These are phyloP conservation scores for Ustilago vetiveriae DNA, from an alignment of 1,284 basidiomycete genomes.

Conservation along the genomic window DNA sequence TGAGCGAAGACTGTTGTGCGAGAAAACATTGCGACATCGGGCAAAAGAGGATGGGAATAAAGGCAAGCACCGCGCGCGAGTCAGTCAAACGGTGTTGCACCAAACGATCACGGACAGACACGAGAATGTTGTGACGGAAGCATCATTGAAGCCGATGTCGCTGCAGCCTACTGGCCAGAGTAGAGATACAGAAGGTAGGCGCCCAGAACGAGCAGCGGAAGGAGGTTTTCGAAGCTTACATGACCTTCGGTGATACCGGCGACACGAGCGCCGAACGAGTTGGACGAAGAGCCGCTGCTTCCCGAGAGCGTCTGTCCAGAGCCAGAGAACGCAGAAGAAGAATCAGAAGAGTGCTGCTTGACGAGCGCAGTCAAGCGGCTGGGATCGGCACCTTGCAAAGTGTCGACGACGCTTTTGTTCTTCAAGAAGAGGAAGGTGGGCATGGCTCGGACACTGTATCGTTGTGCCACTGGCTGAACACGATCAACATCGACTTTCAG, in stretches of 20 bases:
- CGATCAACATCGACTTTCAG: slow-evolving; percentile 70
- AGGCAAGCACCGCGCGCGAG: slow-evolving; percentile 4
- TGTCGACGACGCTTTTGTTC: slow-evolving; percentile 66
- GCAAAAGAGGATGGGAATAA: neutral
- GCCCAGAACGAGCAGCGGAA: slow-evolving; percentile 44
- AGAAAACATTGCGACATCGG: neutral
- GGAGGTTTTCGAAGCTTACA: slow-evolving; percentile 52
- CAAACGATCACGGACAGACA: slow-evolving; percentile 8
- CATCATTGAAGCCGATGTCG: slow-evolving; percentile 7
- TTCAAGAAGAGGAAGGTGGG: slow-evolving; percentile 71
- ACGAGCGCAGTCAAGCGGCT: slow-evolving; percentile 50
- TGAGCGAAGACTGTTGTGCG: slow-evolving; percentile 70
- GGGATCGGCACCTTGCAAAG: slow-evolving; percentile 60
- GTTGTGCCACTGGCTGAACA: slow-evolving; percentile 66
- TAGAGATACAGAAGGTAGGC: slow-evolving; percentile 51
- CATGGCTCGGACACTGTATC: slow-evolving; percentile 69
- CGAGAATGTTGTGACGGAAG: slow-evolving; percentile 7
- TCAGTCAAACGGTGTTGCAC: slow-evolving; percentile 16
- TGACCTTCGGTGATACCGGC: slow-evolving; percentile 43
- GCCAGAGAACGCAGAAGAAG: slow-evolving; percentile 44
- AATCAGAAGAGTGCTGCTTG: slow-evolving; percentile 54
- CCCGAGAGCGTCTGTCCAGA: slow-evolving; percentile 47
- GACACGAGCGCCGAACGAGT: slow-evolving; percentile 20
- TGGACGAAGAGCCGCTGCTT: slow-evolving; percentile 32
- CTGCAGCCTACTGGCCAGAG: slow-evolving; percentile 16